A percentile compares a stretch with the other conserved stretches of the same genome.
Conservation (phyloP, 768 basidiomycete genomes). For the Coprinellus aureogranulatus region DNA sequence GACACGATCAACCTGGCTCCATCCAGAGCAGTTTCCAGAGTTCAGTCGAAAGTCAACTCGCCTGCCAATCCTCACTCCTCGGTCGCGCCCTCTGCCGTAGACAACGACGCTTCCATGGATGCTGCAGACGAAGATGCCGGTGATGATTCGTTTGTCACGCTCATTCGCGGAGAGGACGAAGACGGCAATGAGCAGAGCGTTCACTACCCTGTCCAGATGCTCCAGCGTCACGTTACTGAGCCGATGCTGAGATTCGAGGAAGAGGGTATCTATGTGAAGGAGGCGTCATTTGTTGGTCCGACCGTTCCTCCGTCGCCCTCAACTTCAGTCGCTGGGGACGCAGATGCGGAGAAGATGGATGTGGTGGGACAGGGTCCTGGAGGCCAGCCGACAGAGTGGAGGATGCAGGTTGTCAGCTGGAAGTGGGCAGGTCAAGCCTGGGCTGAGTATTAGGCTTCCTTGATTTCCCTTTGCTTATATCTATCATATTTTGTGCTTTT, state of each 20-base stretch:
- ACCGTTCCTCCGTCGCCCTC: background rate
- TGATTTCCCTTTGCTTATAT: no score
- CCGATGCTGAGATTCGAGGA: slow-evolving; percentile 38
- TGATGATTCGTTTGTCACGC: slow-evolving; percentile 6
- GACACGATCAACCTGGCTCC: slow-evolving; percentile 6
- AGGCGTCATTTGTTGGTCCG: slow-evolving; percentile 11
- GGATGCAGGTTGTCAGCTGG: slow-evolving; percentile 41
- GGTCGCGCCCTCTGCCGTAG: background rate
- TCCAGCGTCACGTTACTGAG: slow-evolving; percentile 34
- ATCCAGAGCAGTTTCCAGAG: background rate
- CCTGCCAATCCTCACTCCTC: background rate
- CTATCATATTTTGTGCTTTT: no score
- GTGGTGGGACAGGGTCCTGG: slow-evolving; percentile 4
- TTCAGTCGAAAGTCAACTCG: background rate
- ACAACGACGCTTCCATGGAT: slow-evolving; percentile 6
- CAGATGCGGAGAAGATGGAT: background rate
- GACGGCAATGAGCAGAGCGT: slow-evolving; percentile 8
- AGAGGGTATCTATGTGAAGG: slow-evolving; percentile 36
- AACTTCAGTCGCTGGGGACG: slow-evolving; percentile 12
- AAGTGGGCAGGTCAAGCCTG: slow-evolving; percentile 29
- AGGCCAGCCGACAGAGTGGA: slow-evolving; percentile 33
- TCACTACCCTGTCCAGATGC: slow-evolving; percentile 29
- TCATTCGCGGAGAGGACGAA: slow-evolving; percentile 10
- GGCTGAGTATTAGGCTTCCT: background rate
- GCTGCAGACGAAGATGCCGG: slow-evolving; percentile 4